A percentile compares a stretch with the other conserved stretches of the same genome.
phyloP scores from a whole-genome alignment of 192 early-diverging fungal species.

The Ramicandelaber brevisporus region DNA sequence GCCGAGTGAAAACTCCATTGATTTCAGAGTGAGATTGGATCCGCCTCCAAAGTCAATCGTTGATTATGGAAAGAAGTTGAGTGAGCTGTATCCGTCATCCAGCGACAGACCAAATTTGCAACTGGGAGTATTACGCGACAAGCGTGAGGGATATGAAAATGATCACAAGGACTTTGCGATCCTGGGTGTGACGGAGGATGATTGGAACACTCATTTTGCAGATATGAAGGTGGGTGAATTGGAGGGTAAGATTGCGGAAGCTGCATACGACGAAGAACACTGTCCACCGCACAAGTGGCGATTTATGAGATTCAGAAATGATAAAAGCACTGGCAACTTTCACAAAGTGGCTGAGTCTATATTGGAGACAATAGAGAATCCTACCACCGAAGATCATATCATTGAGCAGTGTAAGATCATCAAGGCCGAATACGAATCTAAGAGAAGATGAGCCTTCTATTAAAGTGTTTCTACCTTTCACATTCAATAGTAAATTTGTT shows the following conservation, averaged over 20 bases:
- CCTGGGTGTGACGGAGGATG: conserved; percentile 23
- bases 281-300: conserved; percentile 23
- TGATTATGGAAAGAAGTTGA: no score
- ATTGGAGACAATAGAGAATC: no score
- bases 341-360: no score
- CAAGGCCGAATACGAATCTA: no score
- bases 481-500: no score
- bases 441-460: no score
- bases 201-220: conserved; percentile 19
- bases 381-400: no score
- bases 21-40: conserved; percentile 30
- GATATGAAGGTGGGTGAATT: conserved; percentile 1
- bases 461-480: no score
- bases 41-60: no score
- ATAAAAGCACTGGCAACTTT: conserved; percentile 54
- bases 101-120: conserved; percentile 16
- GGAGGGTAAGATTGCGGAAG: conserved; percentile 36
- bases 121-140: conserved; percentile 23
- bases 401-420: no score
- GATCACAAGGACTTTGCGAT: conserved; percentile 17
- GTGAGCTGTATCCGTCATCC: conserved; percentile 1
- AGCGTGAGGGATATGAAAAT: no score
- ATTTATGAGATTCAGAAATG: conserved; percentile 53
- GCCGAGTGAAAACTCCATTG: conserved; percentile 51
- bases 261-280: conserved; percentile 22